Conservation (phyloP, 371 early-diverging fungal species). For the Syncephalastrum monosporum region DNA sequence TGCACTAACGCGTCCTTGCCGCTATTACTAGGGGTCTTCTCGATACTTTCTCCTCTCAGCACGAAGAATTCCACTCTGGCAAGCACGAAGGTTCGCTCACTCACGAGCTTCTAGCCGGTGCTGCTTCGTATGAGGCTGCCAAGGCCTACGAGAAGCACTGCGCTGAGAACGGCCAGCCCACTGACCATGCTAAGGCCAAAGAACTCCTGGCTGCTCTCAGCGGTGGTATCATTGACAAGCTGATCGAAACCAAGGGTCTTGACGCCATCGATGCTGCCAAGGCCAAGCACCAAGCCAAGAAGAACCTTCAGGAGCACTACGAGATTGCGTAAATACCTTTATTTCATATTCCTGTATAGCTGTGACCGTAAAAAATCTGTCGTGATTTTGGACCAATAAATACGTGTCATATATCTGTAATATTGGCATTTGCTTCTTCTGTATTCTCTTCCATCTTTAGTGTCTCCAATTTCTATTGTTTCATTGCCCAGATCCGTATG, state of each 20-base stretch:
- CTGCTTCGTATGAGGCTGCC: constrained; percentile 30
- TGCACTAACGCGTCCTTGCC: too few relatives aligned
- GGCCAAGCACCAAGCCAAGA: constrained; percentile 8
- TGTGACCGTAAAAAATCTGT: too few relatives aligned
- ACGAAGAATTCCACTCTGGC: constrained; percentile 6
- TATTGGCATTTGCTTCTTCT: too few relatives aligned
- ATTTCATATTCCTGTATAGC: too few relatives aligned
- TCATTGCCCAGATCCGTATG: too few relatives aligned
- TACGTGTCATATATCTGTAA: too few relatives aligned
- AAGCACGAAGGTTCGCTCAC: constrained; percentile 19
- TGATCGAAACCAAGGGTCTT: constrained; percentile 12
- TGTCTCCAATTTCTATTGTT: too few relatives aligned
- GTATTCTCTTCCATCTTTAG: too few relatives aligned
- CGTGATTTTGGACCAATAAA: too few relatives aligned
- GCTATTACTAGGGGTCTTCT: constrained; percentile 9
- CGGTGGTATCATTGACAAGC: constrained; percentile 38
- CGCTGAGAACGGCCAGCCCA: constrained; percentile 37
- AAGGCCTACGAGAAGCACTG: constrained; percentile 43
- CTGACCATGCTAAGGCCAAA: constrained; percentile 37
- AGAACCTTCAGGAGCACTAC: too few relatives aligned
- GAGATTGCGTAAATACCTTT: too few relatives aligned
- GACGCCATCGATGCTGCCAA: constrained; percentile 8
- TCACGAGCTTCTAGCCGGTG: constrained; percentile 31
- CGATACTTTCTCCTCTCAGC: constrained; percentile 6
- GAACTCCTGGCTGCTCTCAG: constrained; percentile 45